Evolutionary conservation across 1,284 basidiomycete species (phyloP).

Genomic region (Cerioporus squamosus): DNA sequence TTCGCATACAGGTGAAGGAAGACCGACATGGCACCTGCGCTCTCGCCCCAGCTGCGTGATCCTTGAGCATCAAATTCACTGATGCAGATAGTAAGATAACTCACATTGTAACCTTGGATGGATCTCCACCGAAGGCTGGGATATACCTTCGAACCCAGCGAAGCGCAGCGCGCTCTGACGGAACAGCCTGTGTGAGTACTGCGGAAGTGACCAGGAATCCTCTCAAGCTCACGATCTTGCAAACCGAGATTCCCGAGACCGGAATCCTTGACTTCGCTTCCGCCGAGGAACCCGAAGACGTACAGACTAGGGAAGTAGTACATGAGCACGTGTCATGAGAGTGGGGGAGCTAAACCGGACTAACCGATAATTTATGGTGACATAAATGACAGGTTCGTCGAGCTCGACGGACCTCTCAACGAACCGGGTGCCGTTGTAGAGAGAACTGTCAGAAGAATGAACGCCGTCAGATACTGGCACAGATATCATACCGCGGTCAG

Average conservation of each 20-base stretch:
- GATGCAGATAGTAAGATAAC: slow-evolving; percentile 24
- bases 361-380: slow-evolving; percentile 59
- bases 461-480: not conserved
- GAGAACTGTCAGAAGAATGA: not conserved
- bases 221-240: slow-evolving; percentile 48
- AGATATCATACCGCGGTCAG: not conserved
- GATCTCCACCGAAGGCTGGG: slow-evolving; percentile 43
- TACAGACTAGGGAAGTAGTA: not conserved
- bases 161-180: slow-evolving; percentile 42
- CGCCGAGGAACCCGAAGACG: slow-evolving; percentile 49
- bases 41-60: slow-evolving; percentile 42
- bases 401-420: slow-evolving; percentile 52
- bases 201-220: not conserved
- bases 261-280: slow-evolving; percentile 51
- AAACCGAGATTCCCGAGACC: slow-evolving; percentile 59
- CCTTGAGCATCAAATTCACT: no score
- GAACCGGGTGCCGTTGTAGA: slow-evolving; percentile 34
- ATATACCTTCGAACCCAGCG: slow-evolving; percentile 57
- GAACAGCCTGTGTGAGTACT: not conserved
- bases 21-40: slow-evolving; percentile 43
- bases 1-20: slow-evolving; percentile 38
- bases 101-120: slow-evolving; percentile 32
- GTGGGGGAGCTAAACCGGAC: not conserved
- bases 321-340: not conserved
- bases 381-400: slow-evolving; percentile 52